Evolutionary conservation across 2,329 filamentous ascomycete genomes (phyloP).

Genomic region (Xylaria sp.): DNA sequence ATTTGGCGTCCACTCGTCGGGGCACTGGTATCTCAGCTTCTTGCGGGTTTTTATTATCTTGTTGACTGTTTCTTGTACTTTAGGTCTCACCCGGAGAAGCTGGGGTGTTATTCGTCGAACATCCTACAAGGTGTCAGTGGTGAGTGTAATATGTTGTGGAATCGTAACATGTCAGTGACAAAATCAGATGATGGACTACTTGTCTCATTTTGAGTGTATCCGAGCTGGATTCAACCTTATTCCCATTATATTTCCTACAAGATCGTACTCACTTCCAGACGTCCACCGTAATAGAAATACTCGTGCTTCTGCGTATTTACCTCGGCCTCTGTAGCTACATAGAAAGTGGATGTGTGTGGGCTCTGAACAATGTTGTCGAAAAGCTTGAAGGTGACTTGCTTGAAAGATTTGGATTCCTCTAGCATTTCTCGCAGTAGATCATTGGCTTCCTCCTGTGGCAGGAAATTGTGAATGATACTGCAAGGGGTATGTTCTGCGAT

Average conservation of each 20-base stretch:
- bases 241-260: not conserved
- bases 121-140: slow-evolving; percentile 61
- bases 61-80: slow-evolving; percentile 82
- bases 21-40: slow-evolving; percentile 82
- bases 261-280: slow-evolving; percentile 64
- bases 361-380: slow-evolving; percentile 89
- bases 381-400: slow-evolving; percentile 79
- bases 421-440: slow-evolving; percentile 80
- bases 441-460: slow-evolving; percentile 77
- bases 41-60: slow-evolving; percentile 75
- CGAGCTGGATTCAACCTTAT: not conserved
- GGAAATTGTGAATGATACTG: slow-evolving; percentile 91
- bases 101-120: slow-evolving; percentile 80
- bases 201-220: not conserved
- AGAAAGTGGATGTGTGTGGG: slow-evolving; percentile 86
- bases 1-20: slow-evolving; percentile 81
- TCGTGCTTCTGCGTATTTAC: slow-evolving; percentile 76
- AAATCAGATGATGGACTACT: not conserved
- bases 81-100: slow-evolving; percentile 74
- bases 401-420: slow-evolving; percentile 76
- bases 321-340: slow-evolving; percentile 79
- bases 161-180: not conserved
- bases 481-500: slow-evolving; percentile 87
- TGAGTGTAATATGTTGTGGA: not conserved
- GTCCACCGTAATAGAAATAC: slow-evolving; percentile 86